A percentile compares a stretch with the other conserved stretches of the same genome.
Evolutionary conservation across 257 asterid genomes (phyloP).

Genomic region (Apocynum venetum): DNA sequence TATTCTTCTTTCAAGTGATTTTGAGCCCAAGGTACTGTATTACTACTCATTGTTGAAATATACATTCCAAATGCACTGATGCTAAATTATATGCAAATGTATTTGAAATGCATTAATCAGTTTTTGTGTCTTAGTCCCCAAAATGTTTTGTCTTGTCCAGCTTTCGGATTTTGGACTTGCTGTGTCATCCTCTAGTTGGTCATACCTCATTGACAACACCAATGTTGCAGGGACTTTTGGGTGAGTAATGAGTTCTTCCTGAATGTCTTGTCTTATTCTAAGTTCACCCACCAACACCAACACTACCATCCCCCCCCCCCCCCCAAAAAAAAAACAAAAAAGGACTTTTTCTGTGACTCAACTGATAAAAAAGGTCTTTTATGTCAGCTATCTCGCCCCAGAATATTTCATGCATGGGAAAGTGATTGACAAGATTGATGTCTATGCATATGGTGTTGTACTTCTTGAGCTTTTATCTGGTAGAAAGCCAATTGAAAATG

Average conservation of each 20-base stretch:
- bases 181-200: slow-evolving; percentile 58
- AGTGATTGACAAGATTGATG: slow-evolving; percentile 67
- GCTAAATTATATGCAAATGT: not conserved
- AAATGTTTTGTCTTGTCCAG: slow-evolving; percentile 33
- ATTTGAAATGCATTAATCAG: not conserved
- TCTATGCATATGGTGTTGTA: slow-evolving; percentile 91
- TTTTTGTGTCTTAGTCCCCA: not conserved
- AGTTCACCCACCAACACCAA: too few species aligned
- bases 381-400: slow-evolving; percentile 86
- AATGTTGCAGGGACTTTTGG: slow-evolving; percentile 96
- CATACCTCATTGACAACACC: slow-evolving; percentile 44
- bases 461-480: slow-evolving; percentile 92
- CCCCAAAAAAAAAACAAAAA: not conserved
- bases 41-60: not conserved
- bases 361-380: not conserved
- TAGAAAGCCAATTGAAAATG: slow-evolving; percentile 71
- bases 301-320: not conserved
- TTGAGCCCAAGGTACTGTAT: slow-evolving; percentile 69
- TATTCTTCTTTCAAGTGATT: slow-evolving; percentile 77
- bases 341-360: slow-evolving; percentile 1
- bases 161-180: slow-evolving; percentile 96
- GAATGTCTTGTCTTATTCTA: not conserved
- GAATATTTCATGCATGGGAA: slow-evolving; percentile 86
- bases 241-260: slow-evolving; percentile 35
- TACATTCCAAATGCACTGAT: not conserved